These are phyloP conservation scores for Candida anglica DNA, from an alignment of 805 yeast species.

Conservation along the genomic window DNA sequence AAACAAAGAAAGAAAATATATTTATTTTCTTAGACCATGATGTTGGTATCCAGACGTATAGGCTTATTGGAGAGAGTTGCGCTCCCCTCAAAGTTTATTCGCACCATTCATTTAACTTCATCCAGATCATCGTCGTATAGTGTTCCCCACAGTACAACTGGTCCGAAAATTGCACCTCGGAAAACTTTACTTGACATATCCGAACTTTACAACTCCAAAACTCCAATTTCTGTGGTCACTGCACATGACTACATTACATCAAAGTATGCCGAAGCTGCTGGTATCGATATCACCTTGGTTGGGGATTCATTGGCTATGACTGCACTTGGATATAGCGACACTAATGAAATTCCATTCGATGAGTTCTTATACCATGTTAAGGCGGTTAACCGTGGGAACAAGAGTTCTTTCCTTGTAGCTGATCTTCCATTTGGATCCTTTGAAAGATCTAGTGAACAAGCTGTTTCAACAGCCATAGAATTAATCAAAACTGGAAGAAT, in stretches of 20 bases:
- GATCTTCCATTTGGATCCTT: constrained; percentile 90
- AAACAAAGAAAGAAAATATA: too few relatives aligned
- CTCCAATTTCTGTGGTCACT: constrained; percentile 52
- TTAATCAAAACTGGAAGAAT: constrained; percentile 54
- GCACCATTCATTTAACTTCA: too few relatives aligned
- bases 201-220: constrained; percentile 12
- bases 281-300: constrained; percentile 66
- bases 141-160: too few relatives aligned
- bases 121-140: too few relatives aligned
- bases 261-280: constrained; percentile 59
- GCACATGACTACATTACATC: constrained; percentile 87
- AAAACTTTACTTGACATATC: constrained; percentile 19
- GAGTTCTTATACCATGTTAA: constrained; percentile 74
- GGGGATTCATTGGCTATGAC: constrained; percentile 97
- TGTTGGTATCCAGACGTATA: too few relatives aligned
- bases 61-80: too few relatives aligned
- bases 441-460: constrained; percentile 62
- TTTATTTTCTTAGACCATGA: too few relatives aligned
- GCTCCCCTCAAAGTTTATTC: too few relatives aligned
- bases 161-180: too few relatives aligned
- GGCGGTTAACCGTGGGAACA: constrained; percentile 72
- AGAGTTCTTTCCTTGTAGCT: constrained; percentile 64
- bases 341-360: constrained; percentile 72
- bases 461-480: constrained; percentile 52
- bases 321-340: constrained; percentile 72